These are phyloP conservation scores for Vickermania ingenoplastis DNA, from an alignment of 208 protist species.

Conservation along the genomic window DNA sequence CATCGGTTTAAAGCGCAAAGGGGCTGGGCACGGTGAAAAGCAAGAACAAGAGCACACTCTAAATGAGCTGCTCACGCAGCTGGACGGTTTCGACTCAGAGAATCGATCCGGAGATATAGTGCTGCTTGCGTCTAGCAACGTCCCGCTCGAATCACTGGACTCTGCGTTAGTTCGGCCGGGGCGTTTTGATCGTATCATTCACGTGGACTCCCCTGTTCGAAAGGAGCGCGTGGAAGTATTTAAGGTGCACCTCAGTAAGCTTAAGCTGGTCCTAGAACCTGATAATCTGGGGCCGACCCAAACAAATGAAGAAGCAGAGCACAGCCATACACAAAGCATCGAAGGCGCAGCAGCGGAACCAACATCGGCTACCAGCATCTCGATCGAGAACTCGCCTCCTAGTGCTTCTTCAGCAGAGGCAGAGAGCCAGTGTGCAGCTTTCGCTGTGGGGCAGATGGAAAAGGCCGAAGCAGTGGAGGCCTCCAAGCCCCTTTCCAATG, in stretches of 20 bases:
- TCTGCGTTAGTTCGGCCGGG: conserved; percentile 84
- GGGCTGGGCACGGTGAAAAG: conserved; percentile 60
- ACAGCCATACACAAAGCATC: neutral
- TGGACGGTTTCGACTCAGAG: conserved; percentile 91
- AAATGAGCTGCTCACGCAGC: conserved; percentile 95
- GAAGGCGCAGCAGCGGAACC: conserved; percentile 4
- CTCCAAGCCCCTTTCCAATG: neutral
- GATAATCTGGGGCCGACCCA: neutral
- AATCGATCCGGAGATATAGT: conserved; percentile 75
- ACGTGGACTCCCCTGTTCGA: conserved; percentile 88
- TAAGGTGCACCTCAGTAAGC: conserved; percentile 84
- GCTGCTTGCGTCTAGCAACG: conserved; percentile 96
- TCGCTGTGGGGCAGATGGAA: neutral
- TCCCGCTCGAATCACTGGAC: conserved; percentile 84
- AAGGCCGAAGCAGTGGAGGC: neutral
- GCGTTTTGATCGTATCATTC: conserved; percentile 93
- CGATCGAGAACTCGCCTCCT: neutral
- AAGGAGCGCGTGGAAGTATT: conserved; percentile 94
- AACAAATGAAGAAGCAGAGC: neutral
- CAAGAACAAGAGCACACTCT: conserved; percentile 96
- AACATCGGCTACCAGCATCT: neutral
- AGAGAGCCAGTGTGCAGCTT: neutral
- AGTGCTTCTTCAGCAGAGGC: no score
- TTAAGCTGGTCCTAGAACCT: conserved; percentile 39
- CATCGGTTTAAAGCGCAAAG: conserved; percentile 81